A percentile compares a stretch with the other conserved stretches of the same genome.
Conservation (phyloP, 1,284 basidiomycete species). For the Papiliotrema flavescens region DNA sequence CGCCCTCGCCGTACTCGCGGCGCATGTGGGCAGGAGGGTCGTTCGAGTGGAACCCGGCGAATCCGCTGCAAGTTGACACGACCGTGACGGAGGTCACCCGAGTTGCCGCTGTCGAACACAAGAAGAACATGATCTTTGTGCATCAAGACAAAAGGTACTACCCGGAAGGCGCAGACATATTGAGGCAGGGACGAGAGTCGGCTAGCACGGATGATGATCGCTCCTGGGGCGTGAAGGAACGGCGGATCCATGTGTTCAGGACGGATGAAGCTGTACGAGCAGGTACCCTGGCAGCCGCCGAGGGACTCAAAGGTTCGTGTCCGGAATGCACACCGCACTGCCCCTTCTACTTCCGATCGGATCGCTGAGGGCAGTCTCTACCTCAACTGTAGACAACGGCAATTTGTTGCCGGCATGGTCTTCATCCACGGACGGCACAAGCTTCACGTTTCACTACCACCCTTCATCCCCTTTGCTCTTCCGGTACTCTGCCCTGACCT, state of each 20-base stretch:
- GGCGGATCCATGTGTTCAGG: constrained; percentile 71
- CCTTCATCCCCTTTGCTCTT: constrained; percentile 71
- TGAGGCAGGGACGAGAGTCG: constrained; percentile 30
- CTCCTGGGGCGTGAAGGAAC: constrained; percentile 57
- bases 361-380: not conserved
- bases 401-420: not conserved
- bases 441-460: constrained; percentile 61
- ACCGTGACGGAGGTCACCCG: constrained; percentile 55
- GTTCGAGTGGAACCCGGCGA: constrained; percentile 57
- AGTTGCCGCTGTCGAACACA: constrained; percentile 61
- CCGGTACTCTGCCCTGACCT: constrained; percentile 77
- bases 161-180: not conserved
- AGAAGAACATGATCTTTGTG: constrained; percentile 73
- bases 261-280: constrained; percentile 44
- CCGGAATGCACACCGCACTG: not conserved
- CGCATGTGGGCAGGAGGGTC: constrained; percentile 81
- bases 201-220: constrained; percentile 53
- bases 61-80: constrained; percentile 58
- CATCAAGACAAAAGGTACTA: constrained; percentile 53
- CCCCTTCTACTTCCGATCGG: not conserved
- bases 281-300: not conserved
- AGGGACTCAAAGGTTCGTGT: not conserved
- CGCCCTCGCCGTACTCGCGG: constrained; percentile 68
- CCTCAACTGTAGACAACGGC: not conserved
- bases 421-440: not conserved